These are phyloP conservation scores for Hypoxylon fuscum DNA, from an alignment of 495 filamentous ascomycete species.

Conservation along the genomic window DNA sequence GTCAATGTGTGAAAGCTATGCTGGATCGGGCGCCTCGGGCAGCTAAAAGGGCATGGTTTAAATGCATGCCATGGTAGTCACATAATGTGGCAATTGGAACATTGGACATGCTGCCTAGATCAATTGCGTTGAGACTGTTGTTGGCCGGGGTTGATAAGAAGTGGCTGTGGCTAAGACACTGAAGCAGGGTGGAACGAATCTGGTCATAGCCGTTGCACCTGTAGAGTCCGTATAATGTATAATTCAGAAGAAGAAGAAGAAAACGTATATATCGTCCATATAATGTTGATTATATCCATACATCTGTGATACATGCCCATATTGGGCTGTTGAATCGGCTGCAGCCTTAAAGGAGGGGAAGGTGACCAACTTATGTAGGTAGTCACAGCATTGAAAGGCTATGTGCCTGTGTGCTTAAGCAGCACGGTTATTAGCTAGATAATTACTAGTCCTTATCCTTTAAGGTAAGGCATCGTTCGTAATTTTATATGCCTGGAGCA, in stretches of 20 bases:
- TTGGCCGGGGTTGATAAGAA: constrained; percentile 17
- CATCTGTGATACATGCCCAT: constrained; percentile 1
- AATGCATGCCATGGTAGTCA: constrained; percentile 27
- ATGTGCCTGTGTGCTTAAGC: constrained; percentile 32
- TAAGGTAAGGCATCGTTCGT: constrained; percentile 30
- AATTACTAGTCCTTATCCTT: constrained; percentile 23
- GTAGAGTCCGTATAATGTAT: constrained; percentile 1
- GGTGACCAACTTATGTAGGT: constrained; percentile 8
- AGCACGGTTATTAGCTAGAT: constrained; percentile 24
- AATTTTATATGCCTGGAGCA: constrained; percentile 30
- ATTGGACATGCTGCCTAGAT: constrained; percentile 5
- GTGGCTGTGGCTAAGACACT: constrained; percentile 14
- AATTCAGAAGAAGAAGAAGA: no score
- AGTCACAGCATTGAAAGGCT: constrained; percentile 10
- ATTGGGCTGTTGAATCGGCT: constrained; percentile 3
- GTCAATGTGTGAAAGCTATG: constrained; percentile 24
- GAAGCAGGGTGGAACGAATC: not conserved
- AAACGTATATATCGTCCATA: constrained; percentile 6
- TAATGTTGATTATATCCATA: constrained; percentile 16
- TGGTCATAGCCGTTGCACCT: not conserved
- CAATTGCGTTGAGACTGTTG: constrained; percentile 8
- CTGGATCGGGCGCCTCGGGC: constrained; percentile 24
- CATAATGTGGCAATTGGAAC: constrained; percentile 20
- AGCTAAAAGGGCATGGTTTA: constrained; percentile 19
- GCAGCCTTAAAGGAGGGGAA: constrained; percentile 1